Conservation (phyloP, 176 grass and related monocot genomes). For the Dendrocalamus sinicus region DNA sequence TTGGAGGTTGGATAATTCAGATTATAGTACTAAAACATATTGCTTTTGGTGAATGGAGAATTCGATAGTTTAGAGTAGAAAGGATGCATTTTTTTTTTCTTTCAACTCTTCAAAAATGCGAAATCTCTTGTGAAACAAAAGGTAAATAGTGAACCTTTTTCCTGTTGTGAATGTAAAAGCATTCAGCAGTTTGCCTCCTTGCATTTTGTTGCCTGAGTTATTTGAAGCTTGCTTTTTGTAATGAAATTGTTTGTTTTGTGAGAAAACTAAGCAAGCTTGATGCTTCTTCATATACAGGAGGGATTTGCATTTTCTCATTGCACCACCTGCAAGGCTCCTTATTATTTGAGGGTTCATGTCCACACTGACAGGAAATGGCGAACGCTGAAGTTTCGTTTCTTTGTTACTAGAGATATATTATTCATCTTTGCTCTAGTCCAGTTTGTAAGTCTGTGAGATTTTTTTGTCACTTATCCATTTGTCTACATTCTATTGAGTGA, state of each 20-base stretch:
- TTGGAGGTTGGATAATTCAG: constrained; percentile 28
- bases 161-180: constrained; percentile 19
- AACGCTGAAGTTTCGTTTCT: constrained; percentile 96
- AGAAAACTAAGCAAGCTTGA: not conserved
- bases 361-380: constrained; percentile 99
- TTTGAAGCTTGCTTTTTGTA: constrained; percentile 19
- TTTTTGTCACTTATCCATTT: constrained; percentile 15
- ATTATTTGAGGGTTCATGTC: constrained; percentile 94
- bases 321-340: constrained; percentile 99
- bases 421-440: constrained; percentile 95
- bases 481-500: constrained; percentile 36
- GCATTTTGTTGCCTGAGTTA: constrained; percentile 27
- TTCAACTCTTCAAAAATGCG: not conserved
- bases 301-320: constrained; percentile 99
- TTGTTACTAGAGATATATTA: constrained; percentile 97
- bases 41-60: not conserved
- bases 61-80: constrained; percentile 8
- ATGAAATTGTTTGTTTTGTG: not conserved
- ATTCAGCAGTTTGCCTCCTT: constrained; percentile 17
- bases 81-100: not conserved
- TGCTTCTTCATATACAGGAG: constrained; percentile 67
- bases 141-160: not conserved
- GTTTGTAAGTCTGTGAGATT: constrained; percentile 61
- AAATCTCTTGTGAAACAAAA: not conserved
- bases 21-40: not conserved